phyloP scores from a whole-genome alignment of 768 basidiomycete genomes.

The Tephrocybe sp. region DNA sequence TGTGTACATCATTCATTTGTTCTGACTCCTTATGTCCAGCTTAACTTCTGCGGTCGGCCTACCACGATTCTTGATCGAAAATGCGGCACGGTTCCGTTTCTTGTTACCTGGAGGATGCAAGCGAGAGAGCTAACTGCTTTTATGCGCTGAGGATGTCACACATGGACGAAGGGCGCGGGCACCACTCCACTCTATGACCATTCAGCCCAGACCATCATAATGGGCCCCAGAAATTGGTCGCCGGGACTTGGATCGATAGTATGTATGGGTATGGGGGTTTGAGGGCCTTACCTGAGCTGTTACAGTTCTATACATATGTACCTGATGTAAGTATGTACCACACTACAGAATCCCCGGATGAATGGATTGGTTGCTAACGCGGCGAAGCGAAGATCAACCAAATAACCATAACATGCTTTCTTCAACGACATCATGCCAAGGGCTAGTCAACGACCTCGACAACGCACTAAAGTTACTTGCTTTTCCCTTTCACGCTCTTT shows the following conservation, averaged over 20 bases:
- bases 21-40: slow-evolving; percentile 18
- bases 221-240: no score
- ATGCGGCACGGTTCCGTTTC: slow-evolving; percentile 50
- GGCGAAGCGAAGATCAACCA: not conserved
- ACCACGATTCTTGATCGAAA: slow-evolving; percentile 51
- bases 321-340: not conserved
- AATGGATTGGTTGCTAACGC: not conserved
- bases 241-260: no score
- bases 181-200: no score
- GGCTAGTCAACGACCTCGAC: slow-evolving; percentile 3
- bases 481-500: slow-evolving; percentile 8
- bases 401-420: slow-evolving; percentile 1
- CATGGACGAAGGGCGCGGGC: no score
- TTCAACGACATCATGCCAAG: not conserved
- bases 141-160: not conserved
- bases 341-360: not conserved
- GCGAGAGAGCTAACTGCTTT: slow-evolving; percentile 24
- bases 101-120: slow-evolving; percentile 56
- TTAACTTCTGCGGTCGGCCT: slow-evolving; percentile 50
- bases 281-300: no score
- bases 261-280: no score
- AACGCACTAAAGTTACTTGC: not conserved
- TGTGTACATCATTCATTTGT: not conserved
- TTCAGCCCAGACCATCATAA: no score
- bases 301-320: no score